These are phyloP conservation scores for Polygonum aviculare DNA, from an alignment of 148 eudicot species.

Conservation along the genomic window DNA sequence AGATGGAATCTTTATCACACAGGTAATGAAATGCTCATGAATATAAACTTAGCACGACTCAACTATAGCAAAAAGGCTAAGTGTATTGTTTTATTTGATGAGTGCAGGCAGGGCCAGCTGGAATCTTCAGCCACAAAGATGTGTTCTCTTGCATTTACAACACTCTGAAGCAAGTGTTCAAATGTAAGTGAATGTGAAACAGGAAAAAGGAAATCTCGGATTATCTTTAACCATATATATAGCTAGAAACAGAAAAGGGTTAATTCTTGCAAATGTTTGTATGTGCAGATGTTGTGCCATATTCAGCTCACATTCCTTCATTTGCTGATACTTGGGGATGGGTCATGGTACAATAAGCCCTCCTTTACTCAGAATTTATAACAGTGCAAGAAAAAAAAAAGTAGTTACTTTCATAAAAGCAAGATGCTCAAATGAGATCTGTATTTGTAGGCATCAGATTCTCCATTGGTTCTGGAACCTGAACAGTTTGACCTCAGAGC, in stretches of 20 bases:
- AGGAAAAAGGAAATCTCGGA: neutral
- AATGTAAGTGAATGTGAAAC: conserved; percentile 36
- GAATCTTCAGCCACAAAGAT: conserved; percentile 87
- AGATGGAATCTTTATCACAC: conserved; percentile 83
- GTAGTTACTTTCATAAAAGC: neutral
- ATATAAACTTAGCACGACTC: neutral
- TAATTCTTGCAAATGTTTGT: conserved; percentile 4
- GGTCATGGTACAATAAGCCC: conserved; percentile 64
- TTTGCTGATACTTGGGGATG: conserved; percentile 98
- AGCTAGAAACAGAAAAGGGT: neutral
- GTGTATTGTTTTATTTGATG: neutral
- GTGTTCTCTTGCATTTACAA: conserved; percentile 88
- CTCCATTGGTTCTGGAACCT: conserved; percentile 37
- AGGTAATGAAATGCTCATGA: conserved; percentile 29
- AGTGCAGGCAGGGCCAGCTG: conserved; percentile 92
- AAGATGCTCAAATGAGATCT: neutral
- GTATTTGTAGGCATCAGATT: conserved; percentile 64
- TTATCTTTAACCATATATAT: neutral
- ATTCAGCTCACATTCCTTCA: conserved; percentile 91
- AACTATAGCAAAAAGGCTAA: neutral
- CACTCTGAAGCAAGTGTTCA: conserved; percentile 87
- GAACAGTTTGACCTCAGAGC: conserved; percentile 70
- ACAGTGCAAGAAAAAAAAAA: too few species aligned
- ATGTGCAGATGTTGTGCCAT: conserved; percentile 89
- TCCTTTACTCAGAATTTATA: neutral